Evolutionary conservation across 225 moss, liverwort and hornwort genomes (phyloP).

Genomic region (Anthoceros angustus): DNA sequence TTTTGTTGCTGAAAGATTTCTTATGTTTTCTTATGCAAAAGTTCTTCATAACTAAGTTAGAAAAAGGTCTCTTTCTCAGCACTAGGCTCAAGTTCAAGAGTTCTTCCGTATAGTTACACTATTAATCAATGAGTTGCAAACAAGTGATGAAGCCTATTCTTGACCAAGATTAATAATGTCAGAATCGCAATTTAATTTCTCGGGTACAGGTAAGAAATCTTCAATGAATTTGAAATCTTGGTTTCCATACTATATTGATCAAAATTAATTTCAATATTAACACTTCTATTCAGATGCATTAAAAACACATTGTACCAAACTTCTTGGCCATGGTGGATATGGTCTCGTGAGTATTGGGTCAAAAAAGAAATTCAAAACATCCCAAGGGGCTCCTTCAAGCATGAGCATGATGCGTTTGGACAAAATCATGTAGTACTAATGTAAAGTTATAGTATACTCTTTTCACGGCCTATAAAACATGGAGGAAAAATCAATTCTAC

Average conservation of each 20-base stretch:
- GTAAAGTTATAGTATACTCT: not conserved
- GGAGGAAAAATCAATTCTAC: not conserved
- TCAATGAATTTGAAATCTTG: not conserved
- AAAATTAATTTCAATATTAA: not conserved
- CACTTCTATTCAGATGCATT: not conserved
- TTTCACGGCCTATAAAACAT: not conserved
- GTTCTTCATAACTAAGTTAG: too few species aligned
- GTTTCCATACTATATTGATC: not conserved
- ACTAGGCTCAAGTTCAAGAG: too few species aligned
- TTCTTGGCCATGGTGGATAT: not conserved
- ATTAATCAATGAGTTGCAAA: too few species aligned
- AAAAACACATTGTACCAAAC: too few species aligned
- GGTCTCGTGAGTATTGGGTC: not conserved
- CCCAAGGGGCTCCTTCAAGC: not conserved
- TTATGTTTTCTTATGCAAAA: too few species aligned
- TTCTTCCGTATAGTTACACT: too few species aligned
- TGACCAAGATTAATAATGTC: too few species aligned
- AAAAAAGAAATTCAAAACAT: not conserved
- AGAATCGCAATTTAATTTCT: not conserved
- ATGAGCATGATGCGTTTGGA: not conserved
- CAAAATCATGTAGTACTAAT: not conserved
- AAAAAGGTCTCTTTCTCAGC: too few species aligned
- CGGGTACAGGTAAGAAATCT: conserved; percentile 1
- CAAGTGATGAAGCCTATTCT: too few species aligned
- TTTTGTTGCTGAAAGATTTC: too few species aligned